Evolutionary conservation across 345 rosid species (phyloP).

Genomic region (Erucastrum elatum): DNA sequence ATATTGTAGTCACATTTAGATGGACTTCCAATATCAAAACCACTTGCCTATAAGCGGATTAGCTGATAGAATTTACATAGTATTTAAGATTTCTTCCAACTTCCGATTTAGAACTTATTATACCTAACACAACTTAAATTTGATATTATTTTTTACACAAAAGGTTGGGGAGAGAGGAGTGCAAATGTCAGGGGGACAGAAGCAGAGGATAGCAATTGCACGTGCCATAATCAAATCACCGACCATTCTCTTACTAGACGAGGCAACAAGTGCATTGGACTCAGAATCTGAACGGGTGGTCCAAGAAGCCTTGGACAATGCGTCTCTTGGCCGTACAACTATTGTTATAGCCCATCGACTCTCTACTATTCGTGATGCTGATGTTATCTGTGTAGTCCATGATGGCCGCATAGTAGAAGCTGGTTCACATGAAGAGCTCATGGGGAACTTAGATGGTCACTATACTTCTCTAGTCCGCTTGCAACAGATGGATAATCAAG

Average conservation of each 20-base stretch:
- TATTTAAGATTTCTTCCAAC: too few species aligned
- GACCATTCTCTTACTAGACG: conserved; percentile 66
- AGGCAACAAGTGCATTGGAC: conserved; percentile 89
- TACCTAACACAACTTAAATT: too few species aligned
- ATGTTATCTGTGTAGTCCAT: conserved; percentile 69
- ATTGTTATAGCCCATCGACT: conserved; percentile 86
- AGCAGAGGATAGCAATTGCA: conserved; percentile 22
- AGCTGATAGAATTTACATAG: too few species aligned
- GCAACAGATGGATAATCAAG: conserved; percentile 45
- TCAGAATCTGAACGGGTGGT: conserved; percentile 88
- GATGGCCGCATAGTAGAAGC: conserved; percentile 74
- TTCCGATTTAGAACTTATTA: too few species aligned
- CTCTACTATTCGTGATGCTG: conserved; percentile 81
- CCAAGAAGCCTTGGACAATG: conserved; percentile 85
- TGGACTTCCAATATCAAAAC: too few species aligned
- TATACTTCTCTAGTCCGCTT: conserved; percentile 67
- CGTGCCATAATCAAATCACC: conserved; percentile 84
- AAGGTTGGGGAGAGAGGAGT: conserved; percentile 93
- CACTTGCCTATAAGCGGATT: too few species aligned
- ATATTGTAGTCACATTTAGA: neutral
- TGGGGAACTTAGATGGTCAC: conserved; percentile 63
- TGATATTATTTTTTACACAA: too few species aligned
- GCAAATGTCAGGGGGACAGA: conserved; percentile 2
- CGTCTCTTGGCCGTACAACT: conserved; percentile 78
- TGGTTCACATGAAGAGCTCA: conserved; percentile 75